Conservation (phyloP, 371 early-diverging fungal species). For the Mucor velutinosus region DNA sequence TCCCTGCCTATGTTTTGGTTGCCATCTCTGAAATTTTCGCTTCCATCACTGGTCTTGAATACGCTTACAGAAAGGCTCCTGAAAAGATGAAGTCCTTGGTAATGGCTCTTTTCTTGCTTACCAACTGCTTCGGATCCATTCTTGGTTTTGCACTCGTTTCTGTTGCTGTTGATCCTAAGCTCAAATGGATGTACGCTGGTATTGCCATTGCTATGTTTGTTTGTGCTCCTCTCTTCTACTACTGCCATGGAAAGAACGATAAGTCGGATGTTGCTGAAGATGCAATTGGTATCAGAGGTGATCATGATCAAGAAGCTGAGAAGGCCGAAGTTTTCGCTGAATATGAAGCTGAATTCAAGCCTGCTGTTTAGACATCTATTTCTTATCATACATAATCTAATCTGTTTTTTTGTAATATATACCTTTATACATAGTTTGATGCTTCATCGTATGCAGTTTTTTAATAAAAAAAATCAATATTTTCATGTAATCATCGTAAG, state of each 20-base stretch:
- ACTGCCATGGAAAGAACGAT: constrained; percentile 36
- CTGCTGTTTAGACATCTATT: background rate
- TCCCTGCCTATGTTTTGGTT: constrained; percentile 70
- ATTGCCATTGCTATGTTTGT: constrained; percentile 30
- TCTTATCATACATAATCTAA: background rate
- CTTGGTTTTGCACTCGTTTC: constrained; percentile 70
- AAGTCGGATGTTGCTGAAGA: constrained; percentile 32
- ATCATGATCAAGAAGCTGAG: constrained; percentile 1
- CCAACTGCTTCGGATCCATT: constrained; percentile 67
- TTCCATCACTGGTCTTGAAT: constrained; percentile 79
- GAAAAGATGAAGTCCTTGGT: constrained; percentile 76
- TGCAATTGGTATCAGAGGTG: constrained; percentile 22
- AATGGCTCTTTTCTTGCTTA: constrained; percentile 71
- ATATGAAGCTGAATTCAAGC: constrained; percentile 12
- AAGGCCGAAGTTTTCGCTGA: constrained; percentile 67
- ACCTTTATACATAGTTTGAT: background rate
- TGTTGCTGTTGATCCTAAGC: constrained; percentile 67
- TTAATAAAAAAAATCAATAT: background rate
- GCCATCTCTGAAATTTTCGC: constrained; percentile 76
- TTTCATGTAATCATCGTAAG: background rate
- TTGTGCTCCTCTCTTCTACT: constrained; percentile 29
- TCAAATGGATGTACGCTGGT: constrained; percentile 67
- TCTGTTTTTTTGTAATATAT: background rate
- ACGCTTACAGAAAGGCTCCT: constrained; percentile 77
- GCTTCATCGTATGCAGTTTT: background rate